These are phyloP conservation scores for Fusarium annulatum DNA, from an alignment of 2,329 filamentous ascomycete species.

Conservation along the genomic window DNA sequence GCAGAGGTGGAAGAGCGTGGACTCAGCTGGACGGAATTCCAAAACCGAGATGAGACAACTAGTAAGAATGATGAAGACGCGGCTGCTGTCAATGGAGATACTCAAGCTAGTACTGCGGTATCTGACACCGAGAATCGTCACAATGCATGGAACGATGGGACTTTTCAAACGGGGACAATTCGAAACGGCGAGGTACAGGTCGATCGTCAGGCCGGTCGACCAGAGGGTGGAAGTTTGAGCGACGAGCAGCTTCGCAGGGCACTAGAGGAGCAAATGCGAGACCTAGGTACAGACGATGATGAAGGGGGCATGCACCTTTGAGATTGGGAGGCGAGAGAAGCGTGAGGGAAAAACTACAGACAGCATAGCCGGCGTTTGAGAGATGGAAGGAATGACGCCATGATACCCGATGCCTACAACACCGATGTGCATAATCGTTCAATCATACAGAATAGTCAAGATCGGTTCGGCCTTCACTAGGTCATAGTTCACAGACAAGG, in stretches of 20 bases:
- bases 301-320: conserved; percentile 73
- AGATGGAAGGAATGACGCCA: conserved; percentile 28
- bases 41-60: conserved; percentile 58
- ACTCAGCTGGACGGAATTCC: conserved; percentile 67
- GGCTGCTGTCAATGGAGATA: conserved; percentile 33
- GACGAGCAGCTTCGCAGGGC: conserved; percentile 69
- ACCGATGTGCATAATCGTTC: background rate
- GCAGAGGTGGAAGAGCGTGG: conserved; percentile 72
- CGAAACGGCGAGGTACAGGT: conserved; percentile 62
- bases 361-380: conserved; percentile 43
- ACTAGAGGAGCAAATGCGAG: conserved; percentile 65
- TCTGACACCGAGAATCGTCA: conserved; percentile 38
- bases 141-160: conserved; percentile 70
- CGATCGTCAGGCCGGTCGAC: conserved; percentile 47
- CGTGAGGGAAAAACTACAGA: conserved; percentile 1
- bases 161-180: conserved; percentile 70
- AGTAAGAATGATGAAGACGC: conserved; percentile 45
- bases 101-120: conserved; percentile 2
- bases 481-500: background rate
- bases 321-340: background rate
- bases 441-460: background rate
- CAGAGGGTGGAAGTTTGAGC: conserved; percentile 60
- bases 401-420: conserved; percentile 37
- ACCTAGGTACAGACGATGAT: conserved; percentile 55
- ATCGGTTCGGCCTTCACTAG: background rate